Percentiles rank a stretch among this genome's conserved stretches.
These are phyloP conservation scores for Syzygium malaccense DNA, from an alignment of 441 rosid species.

Conservation along the genomic window DNA sequence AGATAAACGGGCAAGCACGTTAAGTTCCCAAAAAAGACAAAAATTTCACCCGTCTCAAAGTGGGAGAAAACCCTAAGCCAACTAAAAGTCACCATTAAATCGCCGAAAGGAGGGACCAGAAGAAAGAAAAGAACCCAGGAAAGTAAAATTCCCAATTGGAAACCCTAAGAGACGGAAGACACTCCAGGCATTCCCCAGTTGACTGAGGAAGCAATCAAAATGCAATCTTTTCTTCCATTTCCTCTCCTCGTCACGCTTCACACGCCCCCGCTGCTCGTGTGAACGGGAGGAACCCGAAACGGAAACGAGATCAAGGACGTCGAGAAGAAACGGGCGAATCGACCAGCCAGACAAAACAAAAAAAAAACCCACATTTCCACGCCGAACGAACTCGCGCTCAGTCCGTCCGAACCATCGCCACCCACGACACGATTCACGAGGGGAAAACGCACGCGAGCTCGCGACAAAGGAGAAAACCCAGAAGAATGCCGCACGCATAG, in stretches of 20 bases:
- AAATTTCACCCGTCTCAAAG: neutral
- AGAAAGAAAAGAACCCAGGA: neutral
- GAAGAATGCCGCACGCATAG: neutral
- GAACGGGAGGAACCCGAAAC: neutral
- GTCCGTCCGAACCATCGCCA: neutral
- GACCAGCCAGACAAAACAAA: neutral
- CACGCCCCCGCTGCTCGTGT: neutral
- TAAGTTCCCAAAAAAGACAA: neutral
- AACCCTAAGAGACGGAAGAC: neutral
- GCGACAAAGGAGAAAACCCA: neutral
- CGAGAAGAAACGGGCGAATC: neutral
- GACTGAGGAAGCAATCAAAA: neutral
- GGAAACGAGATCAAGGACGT: neutral
- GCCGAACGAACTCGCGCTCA: neutral
- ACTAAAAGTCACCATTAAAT: neutral
- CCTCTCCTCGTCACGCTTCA: neutral
- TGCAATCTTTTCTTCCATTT: neutral
- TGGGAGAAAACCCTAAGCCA: neutral
- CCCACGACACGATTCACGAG: neutral
- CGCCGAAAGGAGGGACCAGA: neutral
- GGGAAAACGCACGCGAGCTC: neutral
- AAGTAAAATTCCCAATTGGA: neutral
- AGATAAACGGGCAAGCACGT: neutral
- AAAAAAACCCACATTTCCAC: neutral
- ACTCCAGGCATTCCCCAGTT: neutral